Evolutionary conservation across 176 grass and related monocot species (phyloP), one percentile per base, ranked within the genome.

Genomic region (Chrysopogon serrulatus): DNA sequence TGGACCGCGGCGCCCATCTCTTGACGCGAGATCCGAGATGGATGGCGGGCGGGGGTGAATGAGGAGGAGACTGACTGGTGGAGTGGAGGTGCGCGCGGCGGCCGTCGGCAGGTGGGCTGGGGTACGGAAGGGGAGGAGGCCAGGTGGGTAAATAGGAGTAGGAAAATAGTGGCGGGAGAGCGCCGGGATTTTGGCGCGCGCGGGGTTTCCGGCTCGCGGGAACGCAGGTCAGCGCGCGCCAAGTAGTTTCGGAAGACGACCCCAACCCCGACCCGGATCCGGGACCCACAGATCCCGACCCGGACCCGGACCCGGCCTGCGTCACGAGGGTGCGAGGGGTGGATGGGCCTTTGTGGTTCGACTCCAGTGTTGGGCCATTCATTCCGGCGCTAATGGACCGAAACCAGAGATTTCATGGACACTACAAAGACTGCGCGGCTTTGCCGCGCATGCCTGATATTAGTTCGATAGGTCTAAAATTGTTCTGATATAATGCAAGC

Each of bases 1-100:
- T 63, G 85, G 27, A 49, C 63, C 34, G 78, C 78, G 3, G 85
- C 73, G 0, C 68, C 68, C 93, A 95, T 95, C 76, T 15, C 32
- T 35, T 19, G 4, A 98, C 39, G 35, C 0, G 27, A 3, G 8
- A 10, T 8, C 3, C 23, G 4, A 36, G 4, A 6, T n/a, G n/a
- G n/a, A n/a, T n/a, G 3, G 4, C 19, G 15, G 30, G 15, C 10
- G 72, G 2, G 19, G 3, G 13, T 34, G 0, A 6, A 19, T 5
- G 75, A 2, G 56, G 76, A 76, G 66, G 76, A n/a, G n/a, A n/a
- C n/a, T n/a, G n/a, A n/a, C 1, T 14, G 6, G 3, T 11, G 40
- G 4, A n/a, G 17, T 14, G 51, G 32, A 17, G 28, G 60, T 18
- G 74, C 10, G n/a, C 33, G 32, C 17, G 68, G 2, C 43, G 19